phyloP scores from a whole-genome alignment of 306 rosid genomes.

The Glycyrrhiza uralensis region DNA sequence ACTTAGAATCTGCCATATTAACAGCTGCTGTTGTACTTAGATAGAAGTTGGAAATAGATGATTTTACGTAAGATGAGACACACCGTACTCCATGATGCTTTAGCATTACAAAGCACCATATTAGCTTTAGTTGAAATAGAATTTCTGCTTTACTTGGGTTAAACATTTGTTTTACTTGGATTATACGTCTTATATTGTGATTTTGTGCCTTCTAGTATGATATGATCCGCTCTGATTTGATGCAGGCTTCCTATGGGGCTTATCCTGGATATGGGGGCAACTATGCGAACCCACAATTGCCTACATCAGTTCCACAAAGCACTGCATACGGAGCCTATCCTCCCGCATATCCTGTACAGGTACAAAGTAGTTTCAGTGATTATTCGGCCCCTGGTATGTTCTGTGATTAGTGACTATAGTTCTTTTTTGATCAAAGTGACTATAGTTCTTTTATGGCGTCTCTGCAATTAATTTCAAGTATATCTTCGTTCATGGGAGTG shows the following conservation, averaged over 20 bases:
- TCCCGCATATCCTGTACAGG: slow-evolving; percentile 89
- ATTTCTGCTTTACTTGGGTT: neutral
- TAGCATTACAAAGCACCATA: neutral
- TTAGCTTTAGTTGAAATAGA: neutral
- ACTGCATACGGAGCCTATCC: slow-evolving; percentile 82
- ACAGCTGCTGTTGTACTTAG: neutral
- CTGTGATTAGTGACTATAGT: neutral
- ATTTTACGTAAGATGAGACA: neutral
- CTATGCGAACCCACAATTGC: slow-evolving; percentile 61
- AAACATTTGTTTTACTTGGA: neutral
- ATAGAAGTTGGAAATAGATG: slow-evolving; percentile 6
- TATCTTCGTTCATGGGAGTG: neutral
- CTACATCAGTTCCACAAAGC: slow-evolving; percentile 60
- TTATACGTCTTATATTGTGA: neutral
- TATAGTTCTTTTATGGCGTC: neutral
- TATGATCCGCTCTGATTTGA: slow-evolving; percentile 4
- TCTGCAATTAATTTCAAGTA: neutral
- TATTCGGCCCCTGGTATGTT: neutral
- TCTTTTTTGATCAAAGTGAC: too few species aligned
- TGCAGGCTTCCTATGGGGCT: slow-evolving; percentile 73
- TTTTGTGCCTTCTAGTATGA: neutral
- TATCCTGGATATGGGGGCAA: slow-evolving; percentile 69
- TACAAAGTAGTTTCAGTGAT: slow-evolving; percentile 18
- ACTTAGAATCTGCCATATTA: neutral
- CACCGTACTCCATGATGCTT: neutral